Percentiles rank a stretch among this genome's conserved stretches.
Conservation (phyloP, 306 rosid genomes). For the Vachellia pachyceras region DNA sequence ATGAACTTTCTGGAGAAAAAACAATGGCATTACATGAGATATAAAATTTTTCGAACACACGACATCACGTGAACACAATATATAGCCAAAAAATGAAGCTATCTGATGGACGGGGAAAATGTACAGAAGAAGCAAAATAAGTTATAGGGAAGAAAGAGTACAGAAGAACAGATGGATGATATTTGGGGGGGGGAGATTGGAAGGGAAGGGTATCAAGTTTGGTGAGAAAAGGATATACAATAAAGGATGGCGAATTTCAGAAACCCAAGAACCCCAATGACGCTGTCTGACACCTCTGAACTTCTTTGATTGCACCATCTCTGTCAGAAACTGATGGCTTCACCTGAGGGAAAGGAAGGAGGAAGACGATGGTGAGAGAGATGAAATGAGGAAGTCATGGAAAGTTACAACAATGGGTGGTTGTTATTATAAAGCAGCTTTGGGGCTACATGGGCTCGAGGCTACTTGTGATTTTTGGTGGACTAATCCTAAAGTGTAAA, state of each 20-base stretch:
- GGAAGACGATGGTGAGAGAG: background rate
- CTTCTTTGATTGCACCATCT: slow-evolving; percentile 69
- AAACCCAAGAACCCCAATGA: slow-evolving; percentile 98
- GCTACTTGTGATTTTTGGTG: slow-evolving; percentile 20
- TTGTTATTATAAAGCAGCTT: slow-evolving; percentile 24
- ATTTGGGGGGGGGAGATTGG: too few relatives aligned
- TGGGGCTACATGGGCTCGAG: slow-evolving; percentile 33
- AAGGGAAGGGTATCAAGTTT: slow-evolving; percentile 12
- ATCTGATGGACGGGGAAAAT: background rate
- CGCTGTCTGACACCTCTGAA: slow-evolving; percentile 97
- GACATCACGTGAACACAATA: background rate
- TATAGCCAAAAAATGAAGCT: background rate
- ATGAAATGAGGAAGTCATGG: slow-evolving; percentile 39
- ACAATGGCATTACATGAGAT: background rate
- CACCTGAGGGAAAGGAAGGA: background rate
- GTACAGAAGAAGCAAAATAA: too few relatives aligned
- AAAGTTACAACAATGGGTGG: background rate
- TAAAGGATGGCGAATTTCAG: slow-evolving; percentile 93
- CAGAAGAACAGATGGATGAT: too few relatives aligned
- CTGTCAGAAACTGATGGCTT: slow-evolving; percentile 28
- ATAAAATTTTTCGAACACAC: background rate
- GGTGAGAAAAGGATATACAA: slow-evolving; percentile 49
- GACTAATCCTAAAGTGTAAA: slow-evolving; percentile 31
- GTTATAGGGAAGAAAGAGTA: background rate
- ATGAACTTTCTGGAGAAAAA: too few relatives aligned